Conservation (phyloP, 2,329 filamentous ascomycete species). For the Geosmithia morbida region DNA sequence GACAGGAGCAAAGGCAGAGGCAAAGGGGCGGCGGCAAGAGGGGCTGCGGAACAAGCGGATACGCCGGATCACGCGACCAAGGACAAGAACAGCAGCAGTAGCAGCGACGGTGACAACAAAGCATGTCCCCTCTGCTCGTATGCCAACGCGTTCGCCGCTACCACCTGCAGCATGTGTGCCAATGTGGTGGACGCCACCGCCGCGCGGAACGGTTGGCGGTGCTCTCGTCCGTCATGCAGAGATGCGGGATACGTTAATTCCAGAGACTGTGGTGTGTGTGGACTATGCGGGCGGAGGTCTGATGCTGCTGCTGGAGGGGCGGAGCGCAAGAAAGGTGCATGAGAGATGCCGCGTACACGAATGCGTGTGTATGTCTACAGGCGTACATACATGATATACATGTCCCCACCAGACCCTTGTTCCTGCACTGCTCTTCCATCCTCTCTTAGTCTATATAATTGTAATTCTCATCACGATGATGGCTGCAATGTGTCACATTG, state of each 20-base stretch:
- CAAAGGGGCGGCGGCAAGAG: too few species aligned
- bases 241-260: constrained; percentile 50
- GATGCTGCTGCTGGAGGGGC: too few species aligned
- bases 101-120: not conserved
- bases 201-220: constrained; percentile 48
- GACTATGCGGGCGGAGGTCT: constrained; percentile 47
- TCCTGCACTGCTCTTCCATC: too few species aligned
- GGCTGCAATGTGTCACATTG: too few species aligned
- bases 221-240: constrained; percentile 38
- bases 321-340: not conserved
- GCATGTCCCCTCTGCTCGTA: constrained; percentile 55
- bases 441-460: too few species aligned
- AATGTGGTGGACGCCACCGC: constrained; percentile 48
- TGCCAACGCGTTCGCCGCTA: constrained; percentile 34
- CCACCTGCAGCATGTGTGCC: constrained; percentile 54
- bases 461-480: too few species aligned
- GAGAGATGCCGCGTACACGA: not conserved
- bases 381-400: too few species aligned
- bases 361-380: not conserved
- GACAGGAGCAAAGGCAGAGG: too few species aligned
- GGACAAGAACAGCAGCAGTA: too few species aligned
- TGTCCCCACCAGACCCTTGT: too few species aligned
- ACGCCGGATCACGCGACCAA: too few species aligned
- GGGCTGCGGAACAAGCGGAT: too few species aligned
- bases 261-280: constrained; percentile 54